Evolutionary conservation across 2,329 filamentous ascomycete species (phyloP).

Genomic region (Colletotrichum australisinense): DNA sequence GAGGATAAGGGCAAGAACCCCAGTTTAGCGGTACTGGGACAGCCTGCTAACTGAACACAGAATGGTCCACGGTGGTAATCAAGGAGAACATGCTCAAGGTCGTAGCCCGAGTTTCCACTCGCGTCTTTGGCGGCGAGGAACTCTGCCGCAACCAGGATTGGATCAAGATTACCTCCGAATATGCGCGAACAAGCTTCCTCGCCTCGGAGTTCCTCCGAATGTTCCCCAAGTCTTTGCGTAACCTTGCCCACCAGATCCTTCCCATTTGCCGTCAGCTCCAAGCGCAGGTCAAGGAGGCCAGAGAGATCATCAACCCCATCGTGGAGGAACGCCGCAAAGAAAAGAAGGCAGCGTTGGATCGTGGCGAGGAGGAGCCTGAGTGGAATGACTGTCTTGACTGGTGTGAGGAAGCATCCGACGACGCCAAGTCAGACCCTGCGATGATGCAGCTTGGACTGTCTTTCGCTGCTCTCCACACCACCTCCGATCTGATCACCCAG

Average conservation of each 20-base stretch:
- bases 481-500: slow-evolving; percentile 37
- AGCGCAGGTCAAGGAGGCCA: slow-evolving; percentile 14
- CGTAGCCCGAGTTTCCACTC: slow-evolving; percentile 37
- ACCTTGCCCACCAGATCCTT: slow-evolving; percentile 34
- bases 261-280: slow-evolving; percentile 33
- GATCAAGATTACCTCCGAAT: slow-evolving; percentile 36
- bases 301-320: slow-evolving; percentile 34
- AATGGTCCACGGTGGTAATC: slow-evolving; percentile 29
- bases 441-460: slow-evolving; percentile 38
- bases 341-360: slow-evolving; percentile 29
- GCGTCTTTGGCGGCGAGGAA: slow-evolving; percentile 40
- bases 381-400: slow-evolving; percentile 41
- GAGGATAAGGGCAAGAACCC: neutral
- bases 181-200: slow-evolving; percentile 24
- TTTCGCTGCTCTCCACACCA: slow-evolving; percentile 41
- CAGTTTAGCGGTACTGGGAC: too few relatives aligned
- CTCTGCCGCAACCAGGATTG: slow-evolving; percentile 38
- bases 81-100: slow-evolving; percentile 26
- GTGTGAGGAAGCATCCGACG: slow-evolving; percentile 30
- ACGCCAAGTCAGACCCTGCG: slow-evolving; percentile 31
- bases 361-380: slow-evolving; percentile 20
- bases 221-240: slow-evolving; percentile 36
- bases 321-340: slow-evolving; percentile 32
- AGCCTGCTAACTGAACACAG: neutral
- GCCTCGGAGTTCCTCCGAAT: slow-evolving; percentile 30